Evolutionary conservation across 2,329 filamentous ascomycete species (phyloP), one percentile per base, ranked within the genome.

Genomic region (Cercospora berteroae): DNA sequence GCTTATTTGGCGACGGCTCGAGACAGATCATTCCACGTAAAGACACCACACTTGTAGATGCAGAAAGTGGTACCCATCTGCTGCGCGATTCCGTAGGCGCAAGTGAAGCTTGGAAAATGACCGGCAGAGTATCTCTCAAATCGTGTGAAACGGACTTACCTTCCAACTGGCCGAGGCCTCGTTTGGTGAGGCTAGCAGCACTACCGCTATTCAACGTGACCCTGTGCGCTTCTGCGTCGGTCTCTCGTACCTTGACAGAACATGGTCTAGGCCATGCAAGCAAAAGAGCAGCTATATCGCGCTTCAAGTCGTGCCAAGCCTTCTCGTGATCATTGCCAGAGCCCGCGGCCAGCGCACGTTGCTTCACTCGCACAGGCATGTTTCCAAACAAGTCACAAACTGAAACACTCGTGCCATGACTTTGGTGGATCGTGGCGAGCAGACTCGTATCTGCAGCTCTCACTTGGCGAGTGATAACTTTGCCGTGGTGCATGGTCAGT

Each of bases 361-460:
- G 91, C 76, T 95, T 96, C 27, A 96, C 89, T 13, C 94, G 88
- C 12, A 97, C 94, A 0, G 94, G 93, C 87, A 97, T 92, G 67
- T 89, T 90, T 0, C 94, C 93, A 79, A 97, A 98, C 0, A 97
- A 82, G 77, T 97, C 89, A 65, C 89, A 87, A 5, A 96, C 90
- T 0, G 85, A 85, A 1, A 94, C 88, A 29, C 87, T 86, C 0
- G 94, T 97, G 4, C 94, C 94, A 39, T 56, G 48, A 20, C 58
- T 58, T n/a, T 25, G 58, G n/a, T 65, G 62, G 5, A 64, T 3
- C 12, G 33, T 42, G 6, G 66, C 39, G 48, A 64, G 48, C 20
- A 29, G 25, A 27, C 55, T 18, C 9, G 31, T 44, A 29, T 48
- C 42, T 1, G 29, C 20, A 23, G 10, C 33, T 23, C 91, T 90